Evolutionary conservation across 306 rosid species (phyloP).

Genomic region (Canavalia ensiformis): DNA sequence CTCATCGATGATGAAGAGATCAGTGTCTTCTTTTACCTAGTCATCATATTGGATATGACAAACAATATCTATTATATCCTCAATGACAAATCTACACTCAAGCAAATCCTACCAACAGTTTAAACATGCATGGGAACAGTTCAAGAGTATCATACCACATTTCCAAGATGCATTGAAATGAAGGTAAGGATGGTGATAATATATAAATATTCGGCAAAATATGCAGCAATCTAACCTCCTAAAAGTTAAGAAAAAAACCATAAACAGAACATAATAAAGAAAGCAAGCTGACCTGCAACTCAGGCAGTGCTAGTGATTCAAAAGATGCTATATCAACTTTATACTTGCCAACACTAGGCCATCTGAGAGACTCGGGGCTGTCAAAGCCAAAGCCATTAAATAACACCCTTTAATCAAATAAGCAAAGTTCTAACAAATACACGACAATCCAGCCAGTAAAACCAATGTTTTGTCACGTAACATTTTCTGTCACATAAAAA

Average conservation of each 20-base stretch:
- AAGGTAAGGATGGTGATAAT: background rate
- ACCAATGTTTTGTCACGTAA: background rate
- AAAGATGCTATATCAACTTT: slow-evolving; percentile 80
- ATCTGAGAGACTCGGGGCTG: slow-evolving; percentile 71
- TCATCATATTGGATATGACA: background rate
- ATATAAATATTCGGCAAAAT: background rate
- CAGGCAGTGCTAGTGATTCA: slow-evolving; percentile 82
- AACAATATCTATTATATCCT: slow-evolving; percentile 28
- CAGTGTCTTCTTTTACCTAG: slow-evolving; percentile 79
- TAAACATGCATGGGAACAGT: slow-evolving; percentile 13
- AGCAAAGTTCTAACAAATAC: slow-evolving; percentile 18
- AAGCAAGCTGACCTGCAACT: slow-evolving; percentile 72
- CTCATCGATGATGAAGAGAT: slow-evolving; percentile 83
- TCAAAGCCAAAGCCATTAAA: slow-evolving; percentile 54
- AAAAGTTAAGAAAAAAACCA: background rate
- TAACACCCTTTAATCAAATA: slow-evolving; percentile 41
- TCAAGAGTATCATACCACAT: background rate
- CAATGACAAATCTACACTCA: slow-evolving; percentile 11
- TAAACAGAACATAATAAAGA: background rate
- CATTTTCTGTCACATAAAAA: background rate
- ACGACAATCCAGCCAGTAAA: background rate
- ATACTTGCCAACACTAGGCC: slow-evolving; percentile 91
- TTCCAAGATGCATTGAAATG: slow-evolving; percentile 21
- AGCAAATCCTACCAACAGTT: background rate
- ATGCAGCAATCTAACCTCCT: background rate